Evolutionary conservation across 2,329 filamentous ascomycete genomes (phyloP).

Genomic region (Fusarium decemcellulare): DNA sequence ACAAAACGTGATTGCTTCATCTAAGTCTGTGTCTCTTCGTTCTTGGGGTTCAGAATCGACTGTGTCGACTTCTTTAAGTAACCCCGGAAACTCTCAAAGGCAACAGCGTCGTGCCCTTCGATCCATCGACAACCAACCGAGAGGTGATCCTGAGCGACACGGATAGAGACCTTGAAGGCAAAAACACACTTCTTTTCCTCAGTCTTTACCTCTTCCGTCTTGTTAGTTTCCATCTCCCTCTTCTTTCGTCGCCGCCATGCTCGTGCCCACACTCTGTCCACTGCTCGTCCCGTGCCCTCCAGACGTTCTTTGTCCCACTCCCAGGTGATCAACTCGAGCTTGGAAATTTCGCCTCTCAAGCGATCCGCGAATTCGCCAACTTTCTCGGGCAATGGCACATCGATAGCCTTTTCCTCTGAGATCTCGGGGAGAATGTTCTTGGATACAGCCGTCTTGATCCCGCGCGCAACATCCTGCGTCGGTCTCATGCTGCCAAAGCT

Average conservation of each 20-base stretch:
- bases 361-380: conserved; percentile 53
- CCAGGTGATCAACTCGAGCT: conserved; percentile 74
- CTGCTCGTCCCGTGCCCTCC: conserved; percentile 73
- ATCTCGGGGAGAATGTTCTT: conserved; percentile 61
- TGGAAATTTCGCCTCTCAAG: conserved; percentile 63
- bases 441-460: conserved; percentile 56
- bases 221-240: conserved; percentile 61
- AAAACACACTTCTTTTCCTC: conserved; percentile 59
- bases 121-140: conserved; percentile 72
- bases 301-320: conserved; percentile 68
- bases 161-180: conserved; percentile 71
- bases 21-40: background rate
- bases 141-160: conserved; percentile 56
- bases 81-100: conserved; percentile 91
- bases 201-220: conserved; percentile 23
- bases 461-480: conserved; percentile 60
- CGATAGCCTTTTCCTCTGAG: conserved; percentile 58
- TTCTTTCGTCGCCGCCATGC: conserved; percentile 76
- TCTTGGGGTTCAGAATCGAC: conserved; percentile 6
- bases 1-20: too few relatives aligned
- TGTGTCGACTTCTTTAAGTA: conserved; percentile 71
- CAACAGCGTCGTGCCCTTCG: conserved; percentile 77
- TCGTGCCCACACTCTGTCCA: conserved; percentile 84
- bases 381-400: conserved; percentile 61
- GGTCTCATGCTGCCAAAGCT: conserved; percentile 81